Evolutionary conservation across 345 rosid genomes (phyloP), one percentile per base, ranked within the genome.

Genomic region (Erodium maritimum): DNA sequence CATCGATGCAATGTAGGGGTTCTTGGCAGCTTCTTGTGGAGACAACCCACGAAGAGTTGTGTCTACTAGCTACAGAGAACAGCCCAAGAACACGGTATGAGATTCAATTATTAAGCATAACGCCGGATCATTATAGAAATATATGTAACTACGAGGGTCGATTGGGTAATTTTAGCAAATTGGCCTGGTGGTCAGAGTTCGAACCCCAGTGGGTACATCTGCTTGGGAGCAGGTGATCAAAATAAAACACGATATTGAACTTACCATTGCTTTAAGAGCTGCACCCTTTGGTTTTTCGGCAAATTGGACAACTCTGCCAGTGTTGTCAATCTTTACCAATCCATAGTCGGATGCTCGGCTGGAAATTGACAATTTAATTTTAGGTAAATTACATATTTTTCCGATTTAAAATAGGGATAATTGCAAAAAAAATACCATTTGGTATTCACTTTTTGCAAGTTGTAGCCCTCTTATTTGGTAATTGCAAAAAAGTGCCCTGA

Each of bases 1-100:
- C 95, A 90, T 90, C 46, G 95, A 90, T 56, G 97, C 95, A 67
- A 87, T 80, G 69, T 80, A 85, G 1, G 87, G 91, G 50, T 65
- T 69, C 46, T 72, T 80, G 42, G 5, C 64, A 50, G 87, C 86
- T 54, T 90, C 89, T 59, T 80, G 58, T 68, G 64, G 66, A 21
- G 86, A 71, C 63, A 90, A 71, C 63, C 95, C 94, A 5, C 76
- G 66, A 74, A 71, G 21, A 48, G 78, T 75, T 19, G 95, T 80
- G 60, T 87, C 95, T 1, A 84, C 77, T 77, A 72, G 73, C 95
- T 85, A 84, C 18, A 18, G 17, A n/a, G n/a, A n/a, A n/a, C n/a
- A n/a, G n/a, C n/a, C n/a, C n/a, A n/a, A 42, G 48, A 42, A 42
- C 8, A 3, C 16, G 12, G 48, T 42, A 42, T 42, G 48, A 42